phyloP scores from a whole-genome alignment of 2,329 filamentous ascomycete genomes.

The Claviceps maximensis region DNA sequence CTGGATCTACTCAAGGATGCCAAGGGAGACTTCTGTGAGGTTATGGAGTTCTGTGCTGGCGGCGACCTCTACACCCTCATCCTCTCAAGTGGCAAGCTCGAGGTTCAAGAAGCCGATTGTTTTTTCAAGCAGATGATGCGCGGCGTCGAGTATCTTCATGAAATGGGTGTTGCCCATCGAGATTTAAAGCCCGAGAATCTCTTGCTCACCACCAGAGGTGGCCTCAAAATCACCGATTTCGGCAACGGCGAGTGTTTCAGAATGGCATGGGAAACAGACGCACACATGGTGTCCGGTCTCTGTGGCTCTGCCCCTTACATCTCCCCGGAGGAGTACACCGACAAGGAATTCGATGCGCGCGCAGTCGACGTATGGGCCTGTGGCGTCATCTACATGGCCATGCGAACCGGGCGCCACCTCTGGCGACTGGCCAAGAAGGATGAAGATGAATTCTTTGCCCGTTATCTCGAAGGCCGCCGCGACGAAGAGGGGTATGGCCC shows the following conservation, averaged over 20 bases:
- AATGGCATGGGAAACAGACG: conserved; percentile 98
- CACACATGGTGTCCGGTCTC: conserved; percentile 94
- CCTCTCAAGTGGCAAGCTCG: conserved; percentile 79
- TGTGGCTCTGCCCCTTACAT: conserved; percentile 97
- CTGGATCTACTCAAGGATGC: conserved; percentile 89
- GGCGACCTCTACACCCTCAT: conserved; percentile 93
- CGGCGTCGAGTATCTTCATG: conserved; percentile 96
- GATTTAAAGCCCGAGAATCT: conserved; percentile 96
- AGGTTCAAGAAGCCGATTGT: conserved; percentile 87
- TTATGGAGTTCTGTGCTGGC: conserved; percentile 98
- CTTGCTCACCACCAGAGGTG: conserved; percentile 80
- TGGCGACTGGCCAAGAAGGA: conserved; percentile 97
- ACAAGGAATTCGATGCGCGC: conserved; percentile 90
- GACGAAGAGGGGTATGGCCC: conserved; percentile 94
- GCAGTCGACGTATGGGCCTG: conserved; percentile 99
- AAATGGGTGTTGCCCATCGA: conserved; percentile 96
- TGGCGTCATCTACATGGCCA: conserved; percentile 99
- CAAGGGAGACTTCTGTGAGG: conserved; percentile 96
- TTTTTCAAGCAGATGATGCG: conserved; percentile 99
- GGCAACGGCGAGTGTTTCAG: conserved; percentile 98
- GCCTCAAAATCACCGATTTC: conserved; percentile 95
- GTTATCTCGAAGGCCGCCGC: conserved; percentile 82
- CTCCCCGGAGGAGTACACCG: conserved; percentile 87
- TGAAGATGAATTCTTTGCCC: conserved; percentile 92
- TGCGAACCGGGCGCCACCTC: conserved; percentile 88